A percentile compares a stretch with the other conserved stretches of the same genome.
phyloP scores from a whole-genome alignment of 2,329 filamentous ascomycete species.

The Trichoderma sp. region DNA sequence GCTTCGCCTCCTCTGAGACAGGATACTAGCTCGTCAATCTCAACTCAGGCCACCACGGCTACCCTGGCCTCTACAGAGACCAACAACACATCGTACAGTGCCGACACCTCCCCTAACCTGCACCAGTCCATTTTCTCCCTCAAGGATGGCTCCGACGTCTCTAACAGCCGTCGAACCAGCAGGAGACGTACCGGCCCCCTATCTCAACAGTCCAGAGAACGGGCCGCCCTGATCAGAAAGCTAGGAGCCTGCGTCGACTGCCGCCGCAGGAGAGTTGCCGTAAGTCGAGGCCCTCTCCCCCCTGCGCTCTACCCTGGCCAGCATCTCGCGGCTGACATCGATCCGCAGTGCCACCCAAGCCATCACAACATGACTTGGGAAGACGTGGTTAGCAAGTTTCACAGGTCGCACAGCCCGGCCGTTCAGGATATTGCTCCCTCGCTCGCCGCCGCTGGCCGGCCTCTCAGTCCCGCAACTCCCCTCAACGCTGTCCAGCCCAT shows the following conservation, averaged over 20 bases:
- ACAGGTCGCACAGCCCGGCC: constrained; percentile 49
- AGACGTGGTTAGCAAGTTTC: constrained; percentile 54
- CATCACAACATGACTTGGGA: constrained; percentile 62
- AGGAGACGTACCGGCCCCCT: constrained; percentile 58
- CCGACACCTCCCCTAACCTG: constrained; percentile 50
- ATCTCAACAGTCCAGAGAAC: constrained; percentile 56
- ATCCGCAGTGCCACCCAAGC: constrained; percentile 53
- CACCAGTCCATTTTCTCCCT: constrained; percentile 54
- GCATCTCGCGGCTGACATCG: constrained; percentile 1
- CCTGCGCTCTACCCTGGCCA: not conserved
- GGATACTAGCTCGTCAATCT: constrained; percentile 53
- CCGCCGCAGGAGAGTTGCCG: constrained; percentile 55
- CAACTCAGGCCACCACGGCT: constrained; percentile 48
- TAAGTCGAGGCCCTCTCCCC: constrained; percentile 39
- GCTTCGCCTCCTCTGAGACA: constrained; percentile 39
- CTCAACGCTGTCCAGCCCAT: constrained; percentile 37
- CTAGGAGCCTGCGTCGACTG: constrained; percentile 57
- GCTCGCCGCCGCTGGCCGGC: constrained; percentile 39
- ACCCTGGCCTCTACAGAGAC: constrained; percentile 45
- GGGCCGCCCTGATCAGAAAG: constrained; percentile 58
- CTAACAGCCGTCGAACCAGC: constrained; percentile 52
- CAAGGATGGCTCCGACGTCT: constrained; percentile 53
- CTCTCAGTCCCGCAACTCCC: constrained; percentile 46
- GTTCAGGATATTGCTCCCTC: constrained; percentile 49
- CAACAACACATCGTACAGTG: constrained; percentile 50